phyloP scores from a whole-genome alignment of 495 filamentous ascomycete genomes.

The Gamarada debralockiae region DNA sequence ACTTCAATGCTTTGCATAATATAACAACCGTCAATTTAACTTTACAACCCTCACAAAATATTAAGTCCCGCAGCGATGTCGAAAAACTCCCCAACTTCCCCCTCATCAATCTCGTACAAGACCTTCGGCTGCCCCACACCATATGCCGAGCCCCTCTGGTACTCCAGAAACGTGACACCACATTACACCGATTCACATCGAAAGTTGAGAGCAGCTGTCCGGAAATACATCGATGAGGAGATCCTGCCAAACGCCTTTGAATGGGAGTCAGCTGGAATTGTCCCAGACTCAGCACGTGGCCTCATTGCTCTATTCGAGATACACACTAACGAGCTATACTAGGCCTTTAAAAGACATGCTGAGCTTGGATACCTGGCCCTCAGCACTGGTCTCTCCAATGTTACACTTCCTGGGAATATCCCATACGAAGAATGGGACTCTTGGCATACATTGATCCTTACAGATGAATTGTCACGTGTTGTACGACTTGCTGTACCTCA shows the following conservation, averaged over 20 bases:
- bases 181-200: constrained; percentile 47
- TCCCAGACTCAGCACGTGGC: constrained; percentile 34
- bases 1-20: no score
- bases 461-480: constrained; percentile 42
- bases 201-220: constrained; percentile 39
- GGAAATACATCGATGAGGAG: constrained; percentile 41
- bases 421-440: constrained; percentile 44
- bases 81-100: no score
- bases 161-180: constrained; percentile 29
- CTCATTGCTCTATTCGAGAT: neutral
- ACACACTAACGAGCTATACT: constrained; percentile 31
- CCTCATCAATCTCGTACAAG: no score
- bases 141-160: constrained; percentile 25
- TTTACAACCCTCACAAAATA: no score
- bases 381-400: constrained; percentile 32
- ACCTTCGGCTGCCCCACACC: constrained; percentile 17
- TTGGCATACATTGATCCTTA: constrained; percentile 43
- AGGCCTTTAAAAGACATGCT: constrained; percentile 33
- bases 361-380: constrained; percentile 31
- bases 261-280: constrained; percentile 43
- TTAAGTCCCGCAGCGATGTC: no score
- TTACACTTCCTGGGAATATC: constrained; percentile 37
- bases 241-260: constrained; percentile 42
- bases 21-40: no score
- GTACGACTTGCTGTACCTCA: constrained; percentile 5